Percentiles rank a stretch among this genome's conserved stretches.
Conservation (phyloP, 1,284 basidiomycete genomes). For the Naganishia liquefaciens region DNA sequence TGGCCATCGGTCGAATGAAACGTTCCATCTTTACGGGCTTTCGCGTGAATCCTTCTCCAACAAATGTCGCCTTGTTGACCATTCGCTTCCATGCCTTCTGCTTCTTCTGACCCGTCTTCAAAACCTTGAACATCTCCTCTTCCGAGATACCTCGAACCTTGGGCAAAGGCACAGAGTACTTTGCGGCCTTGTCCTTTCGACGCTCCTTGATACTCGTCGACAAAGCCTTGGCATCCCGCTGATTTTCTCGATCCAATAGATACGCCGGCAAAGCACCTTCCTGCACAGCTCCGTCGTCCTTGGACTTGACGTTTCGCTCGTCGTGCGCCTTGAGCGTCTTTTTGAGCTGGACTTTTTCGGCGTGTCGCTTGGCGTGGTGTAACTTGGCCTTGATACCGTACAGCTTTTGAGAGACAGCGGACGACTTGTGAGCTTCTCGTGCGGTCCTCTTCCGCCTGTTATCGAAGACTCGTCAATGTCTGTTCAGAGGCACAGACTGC, state of each 20-base stretch:
- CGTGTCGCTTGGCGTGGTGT: constrained; percentile 90
- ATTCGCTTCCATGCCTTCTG: constrained; percentile 98
- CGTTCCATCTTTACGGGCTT: constrained; percentile 99
- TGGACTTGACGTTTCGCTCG: constrained; percentile 95
- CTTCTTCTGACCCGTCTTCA: constrained; percentile 97
- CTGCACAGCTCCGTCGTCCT: constrained; percentile 75
- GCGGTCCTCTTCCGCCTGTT: constrained; percentile 91
- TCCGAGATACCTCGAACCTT: constrained; percentile 98
- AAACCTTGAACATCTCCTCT: constrained; percentile 99
- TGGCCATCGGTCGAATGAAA: constrained; percentile 94
- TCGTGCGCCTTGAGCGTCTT: constrained; percentile 99
- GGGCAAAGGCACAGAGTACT: constrained; percentile 93
- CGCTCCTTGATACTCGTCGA: constrained; percentile 98
- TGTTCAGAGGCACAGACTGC: background rate
- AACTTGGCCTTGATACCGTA: constrained; percentile 98
- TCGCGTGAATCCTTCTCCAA: constrained; percentile 95
- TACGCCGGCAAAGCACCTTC: constrained; percentile 91
- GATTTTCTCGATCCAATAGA: constrained; percentile 92
- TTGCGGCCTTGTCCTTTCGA: constrained; percentile 98
- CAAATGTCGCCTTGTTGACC: constrained; percentile 99
- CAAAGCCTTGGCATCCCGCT: constrained; percentile 96
- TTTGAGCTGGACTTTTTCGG: constrained; percentile 98
- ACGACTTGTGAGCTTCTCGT: constrained; percentile 83
- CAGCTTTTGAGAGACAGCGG: constrained; percentile 85
- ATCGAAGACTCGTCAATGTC: constrained; percentile 5